Percentiles rank a stretch among this genome's conserved stretches.
phyloP scores from a whole-genome alignment of 805 yeast genomes.

The Wickerhamia fluorescens region DNA sequence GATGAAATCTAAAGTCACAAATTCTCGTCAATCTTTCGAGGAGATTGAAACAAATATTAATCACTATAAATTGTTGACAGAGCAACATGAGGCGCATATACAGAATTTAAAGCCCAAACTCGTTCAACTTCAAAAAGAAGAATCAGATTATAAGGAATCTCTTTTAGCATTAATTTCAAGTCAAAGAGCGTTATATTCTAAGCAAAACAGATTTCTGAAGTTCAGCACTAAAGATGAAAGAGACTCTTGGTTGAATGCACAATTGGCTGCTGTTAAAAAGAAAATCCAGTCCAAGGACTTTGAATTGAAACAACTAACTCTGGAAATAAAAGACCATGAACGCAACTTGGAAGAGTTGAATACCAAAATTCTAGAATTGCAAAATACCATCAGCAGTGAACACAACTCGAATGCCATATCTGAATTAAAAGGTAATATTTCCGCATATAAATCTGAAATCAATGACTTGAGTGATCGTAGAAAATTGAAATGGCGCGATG shows the following conservation, averaged over 20 bases:
- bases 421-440: constrained; percentile 24
- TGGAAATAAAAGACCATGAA: constrained; percentile 10
- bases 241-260: constrained; percentile 55
- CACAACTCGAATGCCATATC: constrained; percentile 6
- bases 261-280: constrained; percentile 35
- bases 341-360: constrained; percentile 7
- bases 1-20: constrained; percentile 24
- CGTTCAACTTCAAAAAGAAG: constrained; percentile 31
- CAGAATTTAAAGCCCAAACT: constrained; percentile 34
- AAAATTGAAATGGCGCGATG: constrained; percentile 73
- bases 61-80: constrained; percentile 21
- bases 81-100: constrained; percentile 31
- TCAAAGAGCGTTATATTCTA: constrained; percentile 58
- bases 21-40: constrained; percentile 22
- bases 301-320: constrained; percentile 16
- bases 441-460: constrained; percentile 37
- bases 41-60: constrained; percentile 13
- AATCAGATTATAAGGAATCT: constrained; percentile 30
- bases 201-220: constrained; percentile 61
- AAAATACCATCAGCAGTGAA: constrained; percentile 15
- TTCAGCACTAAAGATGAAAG: constrained; percentile 53
- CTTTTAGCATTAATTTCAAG: constrained; percentile 38
- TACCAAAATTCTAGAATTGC: constrained; percentile 10
- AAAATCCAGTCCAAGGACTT: constrained; percentile 20
- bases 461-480: constrained; percentile 53